A percentile compares a stretch with the other conserved stretches of the same genome.
phyloP scores from a whole-genome alignment of 202 grass and related monocot species.

The Panicum hallii region DNA sequence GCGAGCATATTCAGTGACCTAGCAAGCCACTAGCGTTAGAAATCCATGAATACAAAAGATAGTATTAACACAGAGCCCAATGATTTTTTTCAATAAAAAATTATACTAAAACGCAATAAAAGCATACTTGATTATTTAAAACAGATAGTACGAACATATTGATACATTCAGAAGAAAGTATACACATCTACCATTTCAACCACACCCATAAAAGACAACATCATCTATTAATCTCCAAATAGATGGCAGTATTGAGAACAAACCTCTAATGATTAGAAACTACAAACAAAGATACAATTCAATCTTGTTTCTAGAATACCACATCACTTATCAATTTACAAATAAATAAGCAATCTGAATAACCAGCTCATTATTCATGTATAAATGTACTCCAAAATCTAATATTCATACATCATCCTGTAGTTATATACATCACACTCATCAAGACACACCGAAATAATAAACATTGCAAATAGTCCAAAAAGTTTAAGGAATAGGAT shows the following conservation, averaged over 20 bases:
- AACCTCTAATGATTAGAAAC: slow-evolving; percentile 9
- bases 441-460: slow-evolving; percentile 21
- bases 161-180: slow-evolving; percentile 27
- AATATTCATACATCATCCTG: slow-evolving; percentile 25
- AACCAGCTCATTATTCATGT: slow-evolving; percentile 12
- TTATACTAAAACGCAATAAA: slow-evolving; percentile 19
- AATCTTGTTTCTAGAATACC: slow-evolving; percentile 11
- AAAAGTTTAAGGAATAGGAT: slow-evolving; percentile 15
- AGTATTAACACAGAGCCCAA: slow-evolving; percentile 29
- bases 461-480: slow-evolving; percentile 26
- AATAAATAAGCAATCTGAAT: slow-evolving; percentile 25
- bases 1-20: slow-evolving; percentile 90
- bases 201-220: background rate
- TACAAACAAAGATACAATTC: background rate
- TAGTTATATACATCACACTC: slow-evolving; percentile 10
- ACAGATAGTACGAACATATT: background rate
- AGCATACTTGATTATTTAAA: background rate
- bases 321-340: slow-evolving; percentile 10
- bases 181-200: background rate
- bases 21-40: slow-evolving; percentile 44
- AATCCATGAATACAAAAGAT: slow-evolving; percentile 43
- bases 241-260: background rate
- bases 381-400: slow-evolving; percentile 5
- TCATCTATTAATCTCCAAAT: slow-evolving; percentile 14
- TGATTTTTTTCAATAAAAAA: slow-evolving; percentile 7